Base-by-base conservation (phyloP, 2,329 filamentous ascomycete genomes). In the Pseudofabraea citricarpa region DNA sequence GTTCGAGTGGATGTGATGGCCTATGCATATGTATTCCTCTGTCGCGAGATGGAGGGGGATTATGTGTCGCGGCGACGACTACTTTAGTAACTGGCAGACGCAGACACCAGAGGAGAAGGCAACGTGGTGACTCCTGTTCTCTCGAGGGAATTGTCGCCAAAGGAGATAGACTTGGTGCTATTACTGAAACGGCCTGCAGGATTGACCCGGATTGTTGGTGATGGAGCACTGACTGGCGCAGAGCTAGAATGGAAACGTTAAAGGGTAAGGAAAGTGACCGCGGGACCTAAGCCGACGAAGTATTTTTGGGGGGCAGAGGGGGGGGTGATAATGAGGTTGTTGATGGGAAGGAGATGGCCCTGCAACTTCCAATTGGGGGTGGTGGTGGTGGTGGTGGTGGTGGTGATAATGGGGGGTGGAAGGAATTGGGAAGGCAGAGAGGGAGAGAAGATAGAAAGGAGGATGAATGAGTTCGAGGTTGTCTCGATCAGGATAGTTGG, bases 191-290 rank as follows among this genome's bases (percentile, higher is more conserved):
- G 13, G 21, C 8, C 7, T 20, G 8, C n/a, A 21, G 35, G 10
- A 21, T 22, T 21, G 35, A 12, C 9, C 9, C 12, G 13, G 6
- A n/a, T n/a, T 15, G 15, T 16, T 2, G 4, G 18, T 9, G 6
- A 18, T 22, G 21, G 13, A 22, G 35, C 35, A 37, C 35, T 37
- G 35, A 37, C 35, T 37, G 35, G 19, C 35, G 35, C 35, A 37
- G 35, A 22, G 35, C n/a, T 37, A 22, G 23, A 31, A 12, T 12
- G 16, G 3, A 15, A 15, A 31, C 13, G 27, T 31, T 12, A 31
- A 31, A 10, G 16, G 27, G 27, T n/a, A 15, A 31, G 16, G 16
- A 15, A 15, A 31, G 27, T 2, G 27, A n/a, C 13, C 16, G 27
- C 27, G 27, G 10, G 16, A 31, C 27, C 27, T 31, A 31, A 31